Evolutionary conservation across 169 alveolate genomes (phyloP), one percentile per base, ranked within the genome.

Genomic region (Cyclospora cayetanensis): DNA sequence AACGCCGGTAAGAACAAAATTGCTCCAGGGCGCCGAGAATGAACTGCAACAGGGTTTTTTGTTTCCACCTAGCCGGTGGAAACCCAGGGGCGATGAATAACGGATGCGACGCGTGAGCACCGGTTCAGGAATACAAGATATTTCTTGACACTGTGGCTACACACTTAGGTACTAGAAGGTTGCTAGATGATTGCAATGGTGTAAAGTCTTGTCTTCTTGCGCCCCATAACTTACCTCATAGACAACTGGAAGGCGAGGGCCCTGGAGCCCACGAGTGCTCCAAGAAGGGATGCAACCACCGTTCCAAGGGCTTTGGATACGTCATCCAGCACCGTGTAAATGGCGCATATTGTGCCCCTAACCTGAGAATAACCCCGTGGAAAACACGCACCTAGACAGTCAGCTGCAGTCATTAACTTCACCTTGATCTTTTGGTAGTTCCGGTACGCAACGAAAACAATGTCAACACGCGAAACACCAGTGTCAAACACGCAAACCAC

Each of bases 251-350:
- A 87, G 20, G 92, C 82, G 68, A 70, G 37, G 1, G 74, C 79
- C 84, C 92, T 34, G 15, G 92, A 87, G 35, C 87, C 92, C 29
- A 87, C 72, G 11, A 55, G 34, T 7, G 92, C 72, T n/a, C 55
- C 86, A 20, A 90, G 39, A 25, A 80, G 42, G 1, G 94, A 90
- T 9, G 82, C 94, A 20, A 90, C 41, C 43, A 90, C 65, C 0
- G 90, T 82, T 20, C 94, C 94, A 7, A 90, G 68, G 29, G 91
- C 94, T 27, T 90, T 90, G 15, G 94, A 90, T 20, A 90, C 39
- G 35, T 90, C 94, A 27, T 90, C 94, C 43, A 90, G 46, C 34
- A 90, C 94, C 5, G 91, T 79, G 50, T 72, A 83, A 34, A 90
- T 46, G 4, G 90, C 94, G 34, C 77, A 90, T 18, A 90, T 60